Conservation (phyloP, 371 early-diverging fungal species). For the Syncephalastrum racemosum region DNA sequence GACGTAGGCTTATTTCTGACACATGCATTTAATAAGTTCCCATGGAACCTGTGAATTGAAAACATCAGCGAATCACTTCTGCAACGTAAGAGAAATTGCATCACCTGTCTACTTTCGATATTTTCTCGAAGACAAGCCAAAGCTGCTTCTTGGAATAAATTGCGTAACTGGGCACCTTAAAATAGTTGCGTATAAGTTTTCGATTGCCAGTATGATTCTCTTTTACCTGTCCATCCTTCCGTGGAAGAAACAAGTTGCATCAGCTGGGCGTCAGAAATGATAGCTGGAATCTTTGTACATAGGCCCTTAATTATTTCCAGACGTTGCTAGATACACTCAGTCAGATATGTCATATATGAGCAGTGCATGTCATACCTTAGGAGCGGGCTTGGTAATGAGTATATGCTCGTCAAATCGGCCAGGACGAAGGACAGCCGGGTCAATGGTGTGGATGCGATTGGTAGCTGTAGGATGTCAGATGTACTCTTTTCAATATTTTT, state of each 20-base stretch:
- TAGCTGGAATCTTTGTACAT: constrained; percentile 57
- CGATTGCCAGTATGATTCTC: not conserved
- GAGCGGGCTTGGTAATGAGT: constrained; percentile 93
- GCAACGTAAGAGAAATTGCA: no score
- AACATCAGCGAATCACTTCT: no score
- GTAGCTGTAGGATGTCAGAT: constrained; percentile 42
- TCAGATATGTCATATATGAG: not conserved
- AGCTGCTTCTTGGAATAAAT: constrained; percentile 64
- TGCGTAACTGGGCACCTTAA: constrained; percentile 59
- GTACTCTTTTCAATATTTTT: not conserved
- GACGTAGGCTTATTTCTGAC: no score
- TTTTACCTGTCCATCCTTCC: constrained; percentile 53
- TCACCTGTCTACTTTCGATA: constrained; percentile 26
- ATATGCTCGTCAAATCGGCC: constrained; percentile 99
- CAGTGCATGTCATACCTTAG: constrained; percentile 27
- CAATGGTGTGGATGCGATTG: constrained; percentile 76
- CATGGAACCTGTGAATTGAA: no score
- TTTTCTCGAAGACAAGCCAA: constrained; percentile 58
- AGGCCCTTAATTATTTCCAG: constrained; percentile 56
- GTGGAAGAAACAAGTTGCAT: constrained; percentile 31
- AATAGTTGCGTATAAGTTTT: not conserved
- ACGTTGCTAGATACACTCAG: constrained; percentile 43
- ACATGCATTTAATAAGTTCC: no score
- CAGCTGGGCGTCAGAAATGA: constrained; percentile 32
- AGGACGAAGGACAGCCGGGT: constrained; percentile 95